Conservation (phyloP, 2,329 filamentous ascomycete species). For the Leptographium flavum region DNA sequence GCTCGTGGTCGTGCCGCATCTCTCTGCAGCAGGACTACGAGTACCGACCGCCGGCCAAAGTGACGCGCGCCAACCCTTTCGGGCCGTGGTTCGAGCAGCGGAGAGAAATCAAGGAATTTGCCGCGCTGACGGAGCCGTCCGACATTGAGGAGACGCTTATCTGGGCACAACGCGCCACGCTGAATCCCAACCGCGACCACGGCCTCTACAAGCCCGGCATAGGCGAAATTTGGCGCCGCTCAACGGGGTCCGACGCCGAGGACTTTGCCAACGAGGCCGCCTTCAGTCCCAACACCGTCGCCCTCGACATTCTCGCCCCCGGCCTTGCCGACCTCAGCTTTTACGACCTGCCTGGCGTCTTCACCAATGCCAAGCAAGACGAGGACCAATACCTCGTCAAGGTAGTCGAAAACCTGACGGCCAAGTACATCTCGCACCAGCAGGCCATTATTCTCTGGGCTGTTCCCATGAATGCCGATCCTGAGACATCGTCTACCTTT, state of each 20-base stretch:
- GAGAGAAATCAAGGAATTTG: constrained; percentile 42
- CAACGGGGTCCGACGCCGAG: constrained; percentile 18
- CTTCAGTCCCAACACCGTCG: constrained; percentile 72
- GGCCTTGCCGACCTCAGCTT: constrained; percentile 63
- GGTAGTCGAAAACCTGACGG: constrained; percentile 57
- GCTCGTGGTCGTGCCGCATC: constrained; percentile 54
- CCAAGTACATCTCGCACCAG: constrained; percentile 51
- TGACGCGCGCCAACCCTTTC: constrained; percentile 38
- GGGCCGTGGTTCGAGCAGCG: constrained; percentile 49
- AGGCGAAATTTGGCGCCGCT: constrained; percentile 10
- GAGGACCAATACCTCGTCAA: constrained; percentile 54
- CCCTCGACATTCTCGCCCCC: constrained; percentile 60
- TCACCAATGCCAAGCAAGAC: constrained; percentile 51
- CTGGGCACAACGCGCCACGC: constrained; percentile 62
- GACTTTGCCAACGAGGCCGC: constrained; percentile 40
- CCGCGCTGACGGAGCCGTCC: constrained; percentile 42
- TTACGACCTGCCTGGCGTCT: constrained; percentile 74
- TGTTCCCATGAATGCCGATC: constrained; percentile 63
- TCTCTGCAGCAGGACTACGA: constrained; percentile 50
- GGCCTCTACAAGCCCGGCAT: constrained; percentile 36
- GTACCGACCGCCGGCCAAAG: constrained; percentile 13
- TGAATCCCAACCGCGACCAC: constrained; percentile 48
- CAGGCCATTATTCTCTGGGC: constrained; percentile 67
- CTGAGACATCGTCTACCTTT: constrained; percentile 60
- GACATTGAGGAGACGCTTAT: constrained; percentile 54